Evolutionary conservation across 2,329 filamentous ascomycete species (phyloP).

Genomic region (Colletotrichum sojae): DNA sequence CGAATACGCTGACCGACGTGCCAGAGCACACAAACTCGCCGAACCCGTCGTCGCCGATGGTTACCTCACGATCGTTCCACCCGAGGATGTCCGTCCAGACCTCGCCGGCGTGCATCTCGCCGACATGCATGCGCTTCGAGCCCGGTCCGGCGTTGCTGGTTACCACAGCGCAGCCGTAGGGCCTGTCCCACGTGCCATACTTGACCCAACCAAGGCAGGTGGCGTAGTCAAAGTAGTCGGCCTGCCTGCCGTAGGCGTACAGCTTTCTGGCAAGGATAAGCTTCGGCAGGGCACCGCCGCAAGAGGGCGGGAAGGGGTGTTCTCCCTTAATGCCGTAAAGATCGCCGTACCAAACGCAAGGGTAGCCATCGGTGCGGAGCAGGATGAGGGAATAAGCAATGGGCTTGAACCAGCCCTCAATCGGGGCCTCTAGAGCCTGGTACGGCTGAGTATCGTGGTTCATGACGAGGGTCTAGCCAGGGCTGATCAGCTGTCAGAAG

Average conservation of each 20-base stretch:
- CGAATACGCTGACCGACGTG: conserved; percentile 72
- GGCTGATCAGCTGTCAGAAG: not conserved
- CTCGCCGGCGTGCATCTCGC: conserved; percentile 70
- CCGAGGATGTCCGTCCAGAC: conserved; percentile 75
- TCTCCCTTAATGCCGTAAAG: conserved; percentile 72
- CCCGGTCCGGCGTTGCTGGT: conserved; percentile 67
- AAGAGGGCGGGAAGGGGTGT: conserved; percentile 64
- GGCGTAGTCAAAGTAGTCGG: conserved; percentile 73
- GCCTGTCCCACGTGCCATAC: conserved; percentile 59
- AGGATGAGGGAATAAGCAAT: conserved; percentile 81
- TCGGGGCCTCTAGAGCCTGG: conserved; percentile 64
- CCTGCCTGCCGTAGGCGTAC: conserved; percentile 76
- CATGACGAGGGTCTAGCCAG: conserved; percentile 72
- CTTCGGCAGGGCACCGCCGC: conserved; percentile 67
- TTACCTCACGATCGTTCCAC: conserved; percentile 68
- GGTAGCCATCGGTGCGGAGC: conserved; percentile 72
- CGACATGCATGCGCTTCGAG: conserved; percentile 75
- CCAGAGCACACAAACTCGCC: conserved; percentile 70
- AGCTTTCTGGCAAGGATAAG: conserved; percentile 74
- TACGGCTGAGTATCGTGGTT: conserved; percentile 76
- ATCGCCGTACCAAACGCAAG: conserved; percentile 80
- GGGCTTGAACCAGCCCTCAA: conserved; percentile 78
- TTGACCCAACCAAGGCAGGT: conserved; percentile 75
- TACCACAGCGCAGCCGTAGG: conserved; percentile 69
- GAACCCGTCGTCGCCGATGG: conserved; percentile 73